A percentile compares a stretch with the other conserved stretches of the same genome.
Evolutionary conservation across 2,329 filamentous ascomycete genomes (phyloP).

Genomic region (Ceratocystis albifundus): DNA sequence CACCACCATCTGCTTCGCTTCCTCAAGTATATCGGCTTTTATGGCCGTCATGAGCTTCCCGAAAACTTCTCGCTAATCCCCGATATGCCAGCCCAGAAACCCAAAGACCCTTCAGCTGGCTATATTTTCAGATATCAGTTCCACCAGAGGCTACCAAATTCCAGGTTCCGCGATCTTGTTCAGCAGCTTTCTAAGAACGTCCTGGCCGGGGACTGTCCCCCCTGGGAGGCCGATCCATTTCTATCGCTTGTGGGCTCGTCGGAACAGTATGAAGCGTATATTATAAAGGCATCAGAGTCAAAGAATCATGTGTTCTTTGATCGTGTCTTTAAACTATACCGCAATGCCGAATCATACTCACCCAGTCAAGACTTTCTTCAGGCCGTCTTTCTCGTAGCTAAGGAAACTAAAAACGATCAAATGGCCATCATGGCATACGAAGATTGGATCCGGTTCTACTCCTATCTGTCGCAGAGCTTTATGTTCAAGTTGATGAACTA

Average conservation of each 20-base stretch:
- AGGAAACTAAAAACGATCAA: not conserved
- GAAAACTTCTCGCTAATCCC: constrained; percentile 15
- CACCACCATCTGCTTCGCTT: constrained; percentile 11
- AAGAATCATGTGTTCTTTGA: not conserved
- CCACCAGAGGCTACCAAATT: constrained; percentile 11
- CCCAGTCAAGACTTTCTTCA: constrained; percentile 12
- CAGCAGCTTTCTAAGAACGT: constrained; percentile 14
- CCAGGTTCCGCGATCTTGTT: constrained; percentile 19
- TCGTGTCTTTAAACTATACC: constrained; percentile 6
- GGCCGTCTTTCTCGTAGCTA: not conserved
- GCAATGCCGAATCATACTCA: constrained; percentile 2
- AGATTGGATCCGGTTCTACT: constrained; percentile 15
- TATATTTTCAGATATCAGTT: constrained; percentile 20
- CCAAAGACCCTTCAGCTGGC: constrained; percentile 11
- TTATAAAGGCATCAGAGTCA: not conserved
- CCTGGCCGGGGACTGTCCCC: constrained; percentile 9
- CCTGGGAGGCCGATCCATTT: constrained; percentile 16
- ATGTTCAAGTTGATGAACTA: constrained; percentile 15
- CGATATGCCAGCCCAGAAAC: not conserved
- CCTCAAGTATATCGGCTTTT: constrained; percentile 16
- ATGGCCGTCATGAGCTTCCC: not conserved
- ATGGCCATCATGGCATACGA: constrained; percentile 11
- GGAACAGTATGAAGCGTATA: constrained; percentile 14
- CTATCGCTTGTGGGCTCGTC: not conserved
- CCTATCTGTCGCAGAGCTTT: not conserved